phyloP scores from a whole-genome alignment of 805 yeast genomes.

The Lipomyces sp. region DNA sequence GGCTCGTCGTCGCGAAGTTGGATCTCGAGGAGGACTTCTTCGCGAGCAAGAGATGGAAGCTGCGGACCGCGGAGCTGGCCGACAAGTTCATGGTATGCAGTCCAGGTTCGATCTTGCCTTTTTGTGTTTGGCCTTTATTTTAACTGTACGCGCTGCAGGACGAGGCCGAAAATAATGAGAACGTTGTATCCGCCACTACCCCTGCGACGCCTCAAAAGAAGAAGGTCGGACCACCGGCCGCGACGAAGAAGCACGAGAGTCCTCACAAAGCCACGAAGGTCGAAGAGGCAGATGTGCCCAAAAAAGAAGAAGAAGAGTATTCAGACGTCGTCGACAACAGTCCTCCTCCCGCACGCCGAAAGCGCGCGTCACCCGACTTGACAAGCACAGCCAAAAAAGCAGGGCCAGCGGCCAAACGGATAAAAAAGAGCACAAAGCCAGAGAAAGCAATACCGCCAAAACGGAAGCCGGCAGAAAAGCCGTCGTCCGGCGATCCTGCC shows the following conservation, averaged over 20 bases:
- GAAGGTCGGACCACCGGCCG: not conserved
- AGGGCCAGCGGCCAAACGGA: not conserved
- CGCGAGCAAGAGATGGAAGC: constrained; percentile 20
- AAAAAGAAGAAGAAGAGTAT: constrained; percentile 8
- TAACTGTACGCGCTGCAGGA: too few species aligned
- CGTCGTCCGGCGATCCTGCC: constrained; percentile 3
- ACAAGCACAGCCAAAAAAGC: not conserved
- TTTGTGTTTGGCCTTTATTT: not conserved
- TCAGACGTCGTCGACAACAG: constrained; percentile 13
- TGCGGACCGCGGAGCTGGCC: constrained; percentile 18
- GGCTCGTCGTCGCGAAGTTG: constrained; percentile 20
- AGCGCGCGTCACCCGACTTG: constrained; percentile 1
- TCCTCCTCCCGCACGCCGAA: constrained; percentile 2
- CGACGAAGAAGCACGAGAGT: not conserved
- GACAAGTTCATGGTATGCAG: constrained; percentile 25
- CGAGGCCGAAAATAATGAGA: too few species aligned
- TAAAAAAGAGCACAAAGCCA: not conserved
- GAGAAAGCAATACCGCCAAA: not conserved
- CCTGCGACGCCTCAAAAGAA: not conserved
- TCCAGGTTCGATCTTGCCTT: too few species aligned
- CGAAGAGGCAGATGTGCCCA: too few species aligned
- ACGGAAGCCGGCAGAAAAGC: not conserved
- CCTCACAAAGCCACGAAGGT: too few species aligned
- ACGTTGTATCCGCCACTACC: too few species aligned
- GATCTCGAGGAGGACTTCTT: constrained; percentile 27